A percentile compares a stretch with the other conserved stretches of the same genome.
Conservation (phyloP, 73 alveolate genomes). For the Tetrahymena thermophila region DNA sequence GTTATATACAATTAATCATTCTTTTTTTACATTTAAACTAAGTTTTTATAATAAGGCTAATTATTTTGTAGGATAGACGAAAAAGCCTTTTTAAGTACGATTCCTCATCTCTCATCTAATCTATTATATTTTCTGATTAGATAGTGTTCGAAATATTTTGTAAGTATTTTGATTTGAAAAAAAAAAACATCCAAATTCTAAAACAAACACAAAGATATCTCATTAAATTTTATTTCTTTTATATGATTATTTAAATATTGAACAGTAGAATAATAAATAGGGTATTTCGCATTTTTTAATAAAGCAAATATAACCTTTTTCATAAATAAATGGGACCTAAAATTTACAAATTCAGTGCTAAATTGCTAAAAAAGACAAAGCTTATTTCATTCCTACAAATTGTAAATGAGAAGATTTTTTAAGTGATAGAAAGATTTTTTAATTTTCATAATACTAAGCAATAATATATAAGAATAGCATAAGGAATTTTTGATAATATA, state of each 20-base stretch:
- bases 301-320: too few relatives aligned
- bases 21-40: too few relatives aligned
- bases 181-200: too few relatives aligned
- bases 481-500: not conserved
- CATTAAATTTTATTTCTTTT: not conserved
- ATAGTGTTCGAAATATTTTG: too few relatives aligned
- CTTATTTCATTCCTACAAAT: not conserved
- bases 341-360: too few relatives aligned
- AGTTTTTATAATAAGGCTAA: too few relatives aligned
- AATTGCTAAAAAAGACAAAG: not conserved
- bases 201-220: not conserved
- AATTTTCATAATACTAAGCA: not conserved
- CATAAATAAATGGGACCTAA: not conserved
- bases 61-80: too few relatives aligned
- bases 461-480: not conserved
- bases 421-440: not conserved
- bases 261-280: not conserved
- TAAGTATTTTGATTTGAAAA: too few relatives aligned
- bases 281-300: not conserved
- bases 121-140: too few relatives aligned
- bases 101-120: too few relatives aligned
- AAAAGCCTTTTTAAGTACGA: too few relatives aligned
- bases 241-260: not conserved
- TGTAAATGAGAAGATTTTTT: not conserved
- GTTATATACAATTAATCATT: too few relatives aligned